These are phyloP conservation scores for Podospora appendiculata DNA, from an alignment of 495 filamentous ascomycete genomes.

Conservation along the genomic window DNA sequence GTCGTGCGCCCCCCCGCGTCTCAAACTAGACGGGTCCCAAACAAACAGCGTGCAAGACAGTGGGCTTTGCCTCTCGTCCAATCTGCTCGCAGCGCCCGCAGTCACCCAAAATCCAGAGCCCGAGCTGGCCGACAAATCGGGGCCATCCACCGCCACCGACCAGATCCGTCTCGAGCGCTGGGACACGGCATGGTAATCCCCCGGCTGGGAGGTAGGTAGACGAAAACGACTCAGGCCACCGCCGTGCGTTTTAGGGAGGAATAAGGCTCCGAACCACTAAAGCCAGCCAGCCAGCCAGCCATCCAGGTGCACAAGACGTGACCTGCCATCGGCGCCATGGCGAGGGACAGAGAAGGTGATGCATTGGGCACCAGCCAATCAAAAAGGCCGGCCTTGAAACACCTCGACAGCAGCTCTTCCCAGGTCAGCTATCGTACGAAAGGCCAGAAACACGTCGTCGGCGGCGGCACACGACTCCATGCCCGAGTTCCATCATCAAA, in stretches of 20 bases:
- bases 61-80: not conserved
- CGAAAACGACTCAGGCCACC: not conserved
- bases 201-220: not conserved
- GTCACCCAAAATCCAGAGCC: not conserved
- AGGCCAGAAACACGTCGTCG: constrained; percentile 39
- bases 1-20: not conserved
- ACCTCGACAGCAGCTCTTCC: constrained; percentile 25
- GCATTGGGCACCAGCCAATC: constrained; percentile 36
- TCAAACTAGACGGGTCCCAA: not conserved
- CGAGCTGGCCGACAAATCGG: not conserved
- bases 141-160: not conserved
- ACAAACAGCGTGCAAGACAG: constrained; percentile 1
- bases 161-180: not conserved
- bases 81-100: not conserved
- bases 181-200: not conserved
- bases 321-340: constrained; percentile 10
- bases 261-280: constrained; percentile 4
- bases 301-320: not conserved
- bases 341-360: constrained; percentile 24
- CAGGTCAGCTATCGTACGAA: constrained; percentile 27
- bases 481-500: constrained; percentile 36
- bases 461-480: constrained; percentile 33
- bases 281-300: not conserved
- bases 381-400: constrained; percentile 33
- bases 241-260: not conserved